Evolutionary conservation across 2,329 filamentous ascomycete genomes (phyloP).

Genomic region (Colletotrichum theobromicola): DNA sequence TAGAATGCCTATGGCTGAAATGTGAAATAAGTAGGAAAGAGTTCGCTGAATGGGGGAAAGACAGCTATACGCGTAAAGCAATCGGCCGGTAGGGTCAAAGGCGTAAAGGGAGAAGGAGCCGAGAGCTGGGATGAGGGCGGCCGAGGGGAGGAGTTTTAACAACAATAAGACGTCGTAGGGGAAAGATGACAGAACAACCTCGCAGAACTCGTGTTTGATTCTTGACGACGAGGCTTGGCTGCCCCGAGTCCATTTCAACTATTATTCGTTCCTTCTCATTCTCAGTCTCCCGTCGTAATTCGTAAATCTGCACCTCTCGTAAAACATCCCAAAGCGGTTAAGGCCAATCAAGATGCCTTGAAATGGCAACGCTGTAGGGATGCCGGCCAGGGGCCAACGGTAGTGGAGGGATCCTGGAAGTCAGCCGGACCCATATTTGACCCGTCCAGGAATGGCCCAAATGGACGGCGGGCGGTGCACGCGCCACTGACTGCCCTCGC

Average conservation of each 20-base stretch:
- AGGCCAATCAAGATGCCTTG: background rate
- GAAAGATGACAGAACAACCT: background rate
- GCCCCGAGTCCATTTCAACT: background rate
- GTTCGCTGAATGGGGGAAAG: background rate
- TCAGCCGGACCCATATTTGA: conserved; percentile 6
- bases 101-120: background rate
- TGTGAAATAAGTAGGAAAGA: background rate
- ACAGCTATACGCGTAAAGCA: background rate
- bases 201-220: background rate
- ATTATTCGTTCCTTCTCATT: background rate
- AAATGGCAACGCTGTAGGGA: background rate
- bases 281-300: background rate
- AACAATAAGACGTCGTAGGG: background rate
- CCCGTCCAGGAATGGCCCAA: background rate
- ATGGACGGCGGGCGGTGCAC: background rate
- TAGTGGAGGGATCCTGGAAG: background rate
- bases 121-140: background rate
- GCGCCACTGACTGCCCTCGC: background rate
- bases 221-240: background rate
- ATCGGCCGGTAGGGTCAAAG: background rate
- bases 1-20: background rate
- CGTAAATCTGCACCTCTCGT: background rate
- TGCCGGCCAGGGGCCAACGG: background rate
- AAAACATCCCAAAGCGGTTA: background rate
- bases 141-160: background rate